Conservation (phyloP, 208 protist species). For the Leishmania gerbilli region DNA sequence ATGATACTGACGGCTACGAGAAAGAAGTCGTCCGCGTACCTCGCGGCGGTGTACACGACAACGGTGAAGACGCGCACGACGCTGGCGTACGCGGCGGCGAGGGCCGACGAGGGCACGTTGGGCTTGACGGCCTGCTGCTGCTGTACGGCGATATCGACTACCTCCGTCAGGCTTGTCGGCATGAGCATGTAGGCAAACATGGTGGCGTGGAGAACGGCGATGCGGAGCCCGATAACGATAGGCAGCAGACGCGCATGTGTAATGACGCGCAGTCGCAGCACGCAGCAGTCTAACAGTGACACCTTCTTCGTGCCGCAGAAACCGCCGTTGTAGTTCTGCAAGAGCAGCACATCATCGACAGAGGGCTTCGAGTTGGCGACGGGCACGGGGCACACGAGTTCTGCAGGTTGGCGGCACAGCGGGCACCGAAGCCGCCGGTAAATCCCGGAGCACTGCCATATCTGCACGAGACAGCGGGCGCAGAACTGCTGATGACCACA, state of each 20-base stretch:
- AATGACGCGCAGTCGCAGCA: slow-evolving; percentile 33
- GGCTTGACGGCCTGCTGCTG: neutral
- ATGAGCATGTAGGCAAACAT: slow-evolving; percentile 35
- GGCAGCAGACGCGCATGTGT: slow-evolving; percentile 34
- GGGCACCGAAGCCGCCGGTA: slow-evolving; percentile 36
- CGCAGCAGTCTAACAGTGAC: slow-evolving; percentile 30
- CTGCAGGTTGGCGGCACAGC: slow-evolving; percentile 34
- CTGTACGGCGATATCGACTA: neutral
- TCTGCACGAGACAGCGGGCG: slow-evolving; percentile 37
- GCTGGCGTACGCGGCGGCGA: neutral
- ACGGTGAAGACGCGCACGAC: slow-evolving; percentile 10
- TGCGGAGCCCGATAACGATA: slow-evolving; percentile 37
- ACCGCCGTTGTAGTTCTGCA: slow-evolving; percentile 35
- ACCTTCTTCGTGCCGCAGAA: slow-evolving; percentile 18
- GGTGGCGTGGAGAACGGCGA: slow-evolving; percentile 34
- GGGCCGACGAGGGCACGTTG: neutral
- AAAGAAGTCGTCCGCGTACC: slow-evolving; percentile 38
- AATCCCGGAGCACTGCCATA: slow-evolving; percentile 28
- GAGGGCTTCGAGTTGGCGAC: slow-evolving; percentile 19
- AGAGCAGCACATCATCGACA: slow-evolving; percentile 30
- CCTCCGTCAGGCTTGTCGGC: slow-evolving; percentile 13
- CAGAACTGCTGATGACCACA: slow-evolving; percentile 39
- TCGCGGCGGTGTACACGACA: slow-evolving; percentile 19
- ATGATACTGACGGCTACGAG: slow-evolving; percentile 32
- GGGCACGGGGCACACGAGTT: slow-evolving; percentile 29